Percentiles rank a stretch among this genome's conserved stretches.
phyloP scores from a whole-genome alignment of 2,329 filamentous ascomycete genomes.

The Penicillium sp. region DNA sequence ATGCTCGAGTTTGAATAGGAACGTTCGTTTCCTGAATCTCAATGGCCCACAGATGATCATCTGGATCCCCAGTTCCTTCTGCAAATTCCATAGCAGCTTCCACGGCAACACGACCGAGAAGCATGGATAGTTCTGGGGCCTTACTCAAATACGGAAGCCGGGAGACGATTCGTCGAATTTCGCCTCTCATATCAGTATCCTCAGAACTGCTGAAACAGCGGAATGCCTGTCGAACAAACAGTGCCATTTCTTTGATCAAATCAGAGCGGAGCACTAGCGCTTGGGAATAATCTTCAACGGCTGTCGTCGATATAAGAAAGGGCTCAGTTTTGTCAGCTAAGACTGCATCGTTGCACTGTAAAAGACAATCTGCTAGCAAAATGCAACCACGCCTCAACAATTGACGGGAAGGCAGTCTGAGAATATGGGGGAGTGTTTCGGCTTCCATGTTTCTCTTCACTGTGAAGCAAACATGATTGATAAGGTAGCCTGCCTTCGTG shows the following conservation, averaged over 20 bases:
- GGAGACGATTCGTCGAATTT: conserved; percentile 29
- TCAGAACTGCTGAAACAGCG: conserved; percentile 33
- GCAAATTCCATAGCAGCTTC: conserved; percentile 44
- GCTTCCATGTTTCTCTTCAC: conserved; percentile 27
- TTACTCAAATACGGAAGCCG: conserved; percentile 23
- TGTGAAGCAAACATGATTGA: conserved; percentile 23
- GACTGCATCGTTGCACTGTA: conserved; percentile 27
- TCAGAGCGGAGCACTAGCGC: conserved; percentile 30
- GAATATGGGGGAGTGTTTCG: background rate
- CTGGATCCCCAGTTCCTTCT: conserved; percentile 36
- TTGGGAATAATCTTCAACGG: conserved; percentile 32
- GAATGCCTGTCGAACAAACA: conserved; percentile 35
- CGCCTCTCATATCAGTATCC: conserved; percentile 23
- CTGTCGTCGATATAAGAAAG: conserved; percentile 17
- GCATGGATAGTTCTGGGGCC: conserved; percentile 22
- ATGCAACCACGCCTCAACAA: conserved; percentile 35
- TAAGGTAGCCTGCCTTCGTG: conserved; percentile 27
- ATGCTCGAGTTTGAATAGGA: conserved; percentile 16
- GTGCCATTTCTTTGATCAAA: conserved; percentile 35
- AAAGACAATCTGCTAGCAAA: conserved; percentile 30
- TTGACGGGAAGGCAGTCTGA: conserved; percentile 20
- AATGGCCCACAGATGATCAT: conserved; percentile 41
- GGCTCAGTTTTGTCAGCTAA: conserved; percentile 6
- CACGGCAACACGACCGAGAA: conserved; percentile 38
- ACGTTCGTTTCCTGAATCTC: conserved; percentile 38